Base-by-base conservation (phyloP, 139 green algal species). In the Tetradesmus lagerheimii region DNA sequence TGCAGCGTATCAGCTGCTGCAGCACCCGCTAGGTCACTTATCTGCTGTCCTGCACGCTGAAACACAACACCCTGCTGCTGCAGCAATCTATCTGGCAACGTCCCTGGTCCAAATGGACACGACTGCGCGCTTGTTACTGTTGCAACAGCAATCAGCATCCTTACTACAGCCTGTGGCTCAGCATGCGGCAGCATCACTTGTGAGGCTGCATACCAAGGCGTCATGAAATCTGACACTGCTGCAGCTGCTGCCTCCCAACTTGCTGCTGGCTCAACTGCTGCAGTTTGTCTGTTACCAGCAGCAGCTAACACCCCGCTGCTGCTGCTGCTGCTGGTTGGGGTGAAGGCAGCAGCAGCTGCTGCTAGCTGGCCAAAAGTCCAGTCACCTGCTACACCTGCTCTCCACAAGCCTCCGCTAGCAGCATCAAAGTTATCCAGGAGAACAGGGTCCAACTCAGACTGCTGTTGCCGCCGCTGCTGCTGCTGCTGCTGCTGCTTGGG, bases 301-400 rank as follows among this genome's bases (percentile, higher is more conserved):
- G 8, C 79, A 71, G 27, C 43, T 67, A 20, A 15, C 38, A 57
- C 78, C 23, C 23, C 67, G 37, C 5, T 66, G 27, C 81, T 87
- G 16, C 81, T 77, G 16, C 5, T 87, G 82, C 82, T 87, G 82
- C 57, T 78, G 57, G 57, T 87, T 34, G 38, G 35, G 82, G 35
- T 78, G 57, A 16, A 29, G 35, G 66, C 71, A 31, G 82, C 82
- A 29, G 82, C 35, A 37, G 82, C 82, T 71, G 57, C 82, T 57
- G 82, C 82, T 23, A 87, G 23, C 57, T 87, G 34, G 2, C 57
- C 27, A 16, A 87, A 41, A 1, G 82, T 78, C 82, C 82, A 87
- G 34, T 78, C 71, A 14, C 82, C 53, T 29, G 64, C 53, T 8
- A 78, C 34, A 57, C 57, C 82, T 53, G 82, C 53, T 35, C 35